Conservation (phyloP, 352 stramenopile species). For the Phytopythium chamaehyphon region DNA sequence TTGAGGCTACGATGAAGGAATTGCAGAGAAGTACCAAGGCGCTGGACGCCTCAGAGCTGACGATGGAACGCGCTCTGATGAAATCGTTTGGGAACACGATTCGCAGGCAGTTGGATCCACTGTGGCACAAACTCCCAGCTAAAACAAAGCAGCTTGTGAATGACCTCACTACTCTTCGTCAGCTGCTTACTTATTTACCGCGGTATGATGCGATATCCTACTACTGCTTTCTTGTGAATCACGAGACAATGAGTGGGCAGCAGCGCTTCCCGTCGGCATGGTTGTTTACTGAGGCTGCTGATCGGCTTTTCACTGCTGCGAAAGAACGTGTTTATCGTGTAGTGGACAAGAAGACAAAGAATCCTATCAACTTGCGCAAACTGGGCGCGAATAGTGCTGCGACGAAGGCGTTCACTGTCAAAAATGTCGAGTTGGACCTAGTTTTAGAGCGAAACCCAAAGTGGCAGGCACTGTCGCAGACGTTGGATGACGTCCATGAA, state of each 20-base stretch:
- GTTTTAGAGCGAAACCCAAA: slow-evolving; percentile 93
- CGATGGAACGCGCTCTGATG: slow-evolving; percentile 92
- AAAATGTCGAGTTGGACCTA: slow-evolving; percentile 50
- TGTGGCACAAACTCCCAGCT: slow-evolving; percentile 93
- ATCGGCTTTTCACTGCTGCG: slow-evolving; percentile 90
- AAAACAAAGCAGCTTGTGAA: slow-evolving; percentile 94
- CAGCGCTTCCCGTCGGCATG: slow-evolving; percentile 89
- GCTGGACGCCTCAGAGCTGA: slow-evolving; percentile 77
- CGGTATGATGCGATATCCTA: slow-evolving; percentile 96
- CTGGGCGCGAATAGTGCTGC: slow-evolving; percentile 3
- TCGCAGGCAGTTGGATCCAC: slow-evolving; percentile 92
- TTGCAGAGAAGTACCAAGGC: slow-evolving; percentile 88
- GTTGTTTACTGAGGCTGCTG: slow-evolving; percentile 92
- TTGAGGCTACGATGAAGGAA: slow-evolving; percentile 93
- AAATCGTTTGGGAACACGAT: slow-evolving; percentile 65
- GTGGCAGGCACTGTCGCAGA: slow-evolving; percentile 89
- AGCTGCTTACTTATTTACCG: slow-evolving; percentile 91
- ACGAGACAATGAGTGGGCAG: slow-evolving; percentile 87
- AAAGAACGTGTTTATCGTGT: slow-evolving; percentile 93
- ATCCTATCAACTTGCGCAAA: slow-evolving; percentile 29
- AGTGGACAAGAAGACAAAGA: slow-evolving; percentile 46
- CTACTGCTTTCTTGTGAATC: slow-evolving; percentile 91
- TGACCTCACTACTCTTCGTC: slow-evolving; percentile 69
- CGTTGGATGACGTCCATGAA: slow-evolving; percentile 91
- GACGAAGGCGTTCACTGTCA: slow-evolving; percentile 6